A percentile compares a stretch with the other conserved stretches of the same genome.
phyloP scores from a whole-genome alignment of 2,329 filamentous ascomycete species.

The Scedosporium dehoogii region DNA sequence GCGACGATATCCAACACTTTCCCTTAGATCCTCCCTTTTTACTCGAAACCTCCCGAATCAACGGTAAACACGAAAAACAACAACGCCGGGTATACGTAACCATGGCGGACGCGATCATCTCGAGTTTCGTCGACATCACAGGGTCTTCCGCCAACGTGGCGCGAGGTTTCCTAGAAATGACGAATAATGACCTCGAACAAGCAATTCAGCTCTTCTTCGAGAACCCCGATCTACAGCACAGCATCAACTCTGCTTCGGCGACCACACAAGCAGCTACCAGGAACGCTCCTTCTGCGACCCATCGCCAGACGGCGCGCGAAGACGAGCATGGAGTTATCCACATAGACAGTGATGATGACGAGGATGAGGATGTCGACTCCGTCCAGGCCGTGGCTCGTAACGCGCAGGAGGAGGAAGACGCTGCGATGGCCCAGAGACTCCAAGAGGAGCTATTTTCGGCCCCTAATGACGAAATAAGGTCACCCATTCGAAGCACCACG shows the following conservation, averaged over 20 bases:
- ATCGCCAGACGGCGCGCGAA: constrained; percentile 19
- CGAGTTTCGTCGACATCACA: constrained; percentile 74
- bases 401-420: constrained; percentile 73
- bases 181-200: constrained; percentile 74
- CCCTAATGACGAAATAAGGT: constrained; percentile 59
- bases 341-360: constrained; percentile 69
- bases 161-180: constrained; percentile 71
- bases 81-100: background rate
- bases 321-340: constrained; percentile 44
- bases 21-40: background rate
- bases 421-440: constrained; percentile 79
- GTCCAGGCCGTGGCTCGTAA: constrained; percentile 31
- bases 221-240: constrained; percentile 61
- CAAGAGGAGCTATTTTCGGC: constrained; percentile 83
- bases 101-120: constrained; percentile 55
- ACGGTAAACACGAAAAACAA: background rate
- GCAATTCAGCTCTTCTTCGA: constrained; percentile 88
- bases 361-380: constrained; percentile 35
- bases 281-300: constrained; percentile 9
- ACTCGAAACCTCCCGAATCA: background rate
- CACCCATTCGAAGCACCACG: constrained; percentile 82
- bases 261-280: constrained; percentile 20
- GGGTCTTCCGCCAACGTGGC: constrained; percentile 64
- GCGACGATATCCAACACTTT: background rate
- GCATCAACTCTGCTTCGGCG: constrained; percentile 28